Base-by-base conservation (phyloP, 495 filamentous ascomycete species). In the Penicillium waksmanii region DNA sequence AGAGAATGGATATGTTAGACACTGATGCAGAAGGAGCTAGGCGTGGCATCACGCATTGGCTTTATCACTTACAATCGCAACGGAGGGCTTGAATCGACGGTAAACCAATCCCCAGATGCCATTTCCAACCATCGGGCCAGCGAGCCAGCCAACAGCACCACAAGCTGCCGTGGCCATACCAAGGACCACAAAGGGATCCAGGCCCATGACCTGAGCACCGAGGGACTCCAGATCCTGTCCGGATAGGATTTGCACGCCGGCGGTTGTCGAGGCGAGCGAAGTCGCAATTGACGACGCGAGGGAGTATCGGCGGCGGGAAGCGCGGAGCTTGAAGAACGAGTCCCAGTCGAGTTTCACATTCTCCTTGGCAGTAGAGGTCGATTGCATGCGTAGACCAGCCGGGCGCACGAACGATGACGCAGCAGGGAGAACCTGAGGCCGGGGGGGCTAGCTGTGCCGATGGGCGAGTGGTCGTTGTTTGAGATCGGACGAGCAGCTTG, bases 261-360 rank as follows among this genome's bases (percentile, higher is more conserved):
- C 72, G 0, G 79, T 69, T 1, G 88, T 89, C 34, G 81, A 82
- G 15, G 72, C 66, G n/a, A 84, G 62, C 34, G 85, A 84, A 40
- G 81, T 85, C n/a, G 84, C 66, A 55, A 96, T 73, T 9, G 89
- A 92, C 40, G 89, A 88, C 51, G 77, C 84, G 40, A 96, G 86
- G 62, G 92, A 89, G 82, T 91, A 89, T 51, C 89, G 84, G 13
- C 95, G 89, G 19, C 94, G 90, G 35, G 85, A 87, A 53, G 88
- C 87, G 68, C 95, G 94, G 50, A 98, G 88, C 62, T 82, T 82
- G 83, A 98, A 93, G 84, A 96, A 98, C 40, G 85, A 85, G 78
- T 97, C 89, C 95, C 95, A 98, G 75, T 92, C 86, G 18, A 96
- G 85, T 27, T 77, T 77, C 35, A 70, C 72, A 21, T 72, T 51